Evolutionary conservation across 768 basidiomycete species (phyloP).

Genomic region (Candolleomyces aberdarensis): DNA sequence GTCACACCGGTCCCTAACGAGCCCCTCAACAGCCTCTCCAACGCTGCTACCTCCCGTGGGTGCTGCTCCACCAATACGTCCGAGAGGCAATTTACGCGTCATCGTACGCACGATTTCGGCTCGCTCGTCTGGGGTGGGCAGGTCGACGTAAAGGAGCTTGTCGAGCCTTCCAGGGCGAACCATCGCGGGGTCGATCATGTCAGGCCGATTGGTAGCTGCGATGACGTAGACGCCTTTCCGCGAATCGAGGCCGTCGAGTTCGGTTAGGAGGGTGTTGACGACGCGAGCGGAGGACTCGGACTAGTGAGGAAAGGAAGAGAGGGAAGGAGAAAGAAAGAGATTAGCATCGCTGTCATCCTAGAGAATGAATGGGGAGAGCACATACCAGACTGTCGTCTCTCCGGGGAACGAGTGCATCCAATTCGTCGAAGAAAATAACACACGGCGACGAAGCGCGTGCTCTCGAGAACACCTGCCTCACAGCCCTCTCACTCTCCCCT

Average conservation of each 20-base stretch:
- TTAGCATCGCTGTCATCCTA: too few relatives aligned
- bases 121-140: conserved; percentile 71
- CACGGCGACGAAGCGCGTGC: conserved; percentile 93
- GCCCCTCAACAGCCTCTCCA: conserved; percentile 29
- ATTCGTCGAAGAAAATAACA: conserved; percentile 93
- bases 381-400: conserved; percentile 85
- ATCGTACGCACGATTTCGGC: conserved; percentile 83
- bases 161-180: conserved; percentile 94
- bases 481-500: conserved; percentile 94
- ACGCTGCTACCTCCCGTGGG: conserved; percentile 13
- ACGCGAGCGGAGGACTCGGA: conserved; percentile 93
- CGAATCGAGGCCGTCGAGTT: conserved; percentile 87
- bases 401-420: conserved; percentile 88
- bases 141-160: conserved; percentile 90
- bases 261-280: conserved; percentile 91
- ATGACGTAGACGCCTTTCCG: conserved; percentile 90
- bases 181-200: conserved; percentile 98
- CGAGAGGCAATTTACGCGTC: conserved; percentile 66
- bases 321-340: too few relatives aligned
- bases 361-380: conserved; percentile 9
- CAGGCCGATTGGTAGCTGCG: conserved; percentile 91
- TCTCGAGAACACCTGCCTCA: conserved; percentile 90
- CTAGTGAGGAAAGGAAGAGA: conserved; percentile 29
- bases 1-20: conserved; percentile 66
- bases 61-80: conserved; percentile 11